A percentile compares a stretch with the other conserved stretches of the same genome.
phyloP scores from a whole-genome alignment of 768 basidiomycete species.

The Podaxis sp. region DNA sequence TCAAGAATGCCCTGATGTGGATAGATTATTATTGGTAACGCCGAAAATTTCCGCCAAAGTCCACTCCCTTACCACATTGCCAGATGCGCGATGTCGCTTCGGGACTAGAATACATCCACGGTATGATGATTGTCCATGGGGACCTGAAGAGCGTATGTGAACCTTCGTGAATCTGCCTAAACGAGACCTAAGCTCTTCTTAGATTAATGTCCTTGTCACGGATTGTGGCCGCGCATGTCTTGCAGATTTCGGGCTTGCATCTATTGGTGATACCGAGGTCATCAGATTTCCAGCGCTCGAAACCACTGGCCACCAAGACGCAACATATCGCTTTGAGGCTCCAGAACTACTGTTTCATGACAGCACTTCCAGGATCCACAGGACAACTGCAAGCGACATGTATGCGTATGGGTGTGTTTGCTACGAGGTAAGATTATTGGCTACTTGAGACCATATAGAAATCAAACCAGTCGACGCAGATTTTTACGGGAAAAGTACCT shows the following conservation, averaged over 20 bases:
- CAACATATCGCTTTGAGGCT: slow-evolving; percentile 16
- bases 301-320: slow-evolving; percentile 9
- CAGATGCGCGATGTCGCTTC: neutral
- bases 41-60: no score
- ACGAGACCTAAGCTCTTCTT: neutral
- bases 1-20: neutral
- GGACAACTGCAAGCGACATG: slow-evolving; percentile 10
- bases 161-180: neutral
- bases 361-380: neutral
- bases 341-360: slow-evolving; percentile 9
- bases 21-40: neutral
- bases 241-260: slow-evolving; percentile 10
- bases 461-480: neutral
- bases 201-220: slow-evolving; percentile 9
- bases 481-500: slow-evolving; percentile 21
- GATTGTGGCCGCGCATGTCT: slow-evolving; percentile 1
- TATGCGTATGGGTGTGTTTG: slow-evolving; percentile 15
- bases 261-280: slow-evolving; percentile 10
- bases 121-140: slow-evolving; percentile 4
- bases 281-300: slow-evolving; percentile 4
- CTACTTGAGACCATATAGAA: neutral
- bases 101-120: neutral
- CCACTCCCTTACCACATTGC: no score
- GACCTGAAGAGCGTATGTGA: slow-evolving; percentile 10
- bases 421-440: slow-evolving; percentile 7